These are phyloP conservation scores for Lachnellula hyalina DNA, from an alignment of 2,329 filamentous ascomycete genomes.

Conservation along the genomic window DNA sequence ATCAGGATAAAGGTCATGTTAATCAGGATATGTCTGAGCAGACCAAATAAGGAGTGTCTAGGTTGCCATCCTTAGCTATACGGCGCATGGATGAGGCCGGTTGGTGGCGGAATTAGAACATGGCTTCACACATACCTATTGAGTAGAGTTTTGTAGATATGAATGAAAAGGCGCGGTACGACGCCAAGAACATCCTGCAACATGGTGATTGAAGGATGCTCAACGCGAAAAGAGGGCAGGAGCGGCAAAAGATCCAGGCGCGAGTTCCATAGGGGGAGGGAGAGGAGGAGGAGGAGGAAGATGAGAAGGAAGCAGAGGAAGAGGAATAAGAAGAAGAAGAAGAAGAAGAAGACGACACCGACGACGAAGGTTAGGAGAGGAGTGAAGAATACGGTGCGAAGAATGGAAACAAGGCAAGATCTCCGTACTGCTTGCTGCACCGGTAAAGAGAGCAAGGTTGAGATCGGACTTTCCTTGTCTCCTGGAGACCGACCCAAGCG, in stretches of 20 bases:
- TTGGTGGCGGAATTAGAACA: background rate
- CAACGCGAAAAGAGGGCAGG: background rate
- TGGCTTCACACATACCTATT: constrained; percentile 18
- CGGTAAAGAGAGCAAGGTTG: too few relatives aligned
- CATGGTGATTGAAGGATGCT: constrained; percentile 4
- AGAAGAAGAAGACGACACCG: background rate
- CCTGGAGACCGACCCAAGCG: too few relatives aligned
- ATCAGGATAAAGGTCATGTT: constrained; percentile 27
- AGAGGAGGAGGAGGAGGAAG: background rate
- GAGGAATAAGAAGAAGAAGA: background rate
- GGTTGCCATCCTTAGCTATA: background rate
- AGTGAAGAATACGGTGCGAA: too few relatives aligned
- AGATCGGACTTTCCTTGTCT: too few relatives aligned
- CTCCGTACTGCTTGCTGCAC: too few relatives aligned
- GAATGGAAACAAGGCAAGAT: too few relatives aligned
- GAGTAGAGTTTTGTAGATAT: constrained; percentile 24
- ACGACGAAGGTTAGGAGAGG: too few relatives aligned
- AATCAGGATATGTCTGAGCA: constrained; percentile 25
- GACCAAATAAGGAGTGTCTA: constrained; percentile 27
- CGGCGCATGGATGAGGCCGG: background rate
- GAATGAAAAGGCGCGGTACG: constrained; percentile 20
- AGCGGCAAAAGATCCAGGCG: background rate
- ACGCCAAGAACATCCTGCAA: constrained; percentile 12
- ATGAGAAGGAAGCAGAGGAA: background rate
- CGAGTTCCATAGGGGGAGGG: background rate